Conservation (phyloP, 768 basidiomycete species). For the Hericium coralloides region DNA sequence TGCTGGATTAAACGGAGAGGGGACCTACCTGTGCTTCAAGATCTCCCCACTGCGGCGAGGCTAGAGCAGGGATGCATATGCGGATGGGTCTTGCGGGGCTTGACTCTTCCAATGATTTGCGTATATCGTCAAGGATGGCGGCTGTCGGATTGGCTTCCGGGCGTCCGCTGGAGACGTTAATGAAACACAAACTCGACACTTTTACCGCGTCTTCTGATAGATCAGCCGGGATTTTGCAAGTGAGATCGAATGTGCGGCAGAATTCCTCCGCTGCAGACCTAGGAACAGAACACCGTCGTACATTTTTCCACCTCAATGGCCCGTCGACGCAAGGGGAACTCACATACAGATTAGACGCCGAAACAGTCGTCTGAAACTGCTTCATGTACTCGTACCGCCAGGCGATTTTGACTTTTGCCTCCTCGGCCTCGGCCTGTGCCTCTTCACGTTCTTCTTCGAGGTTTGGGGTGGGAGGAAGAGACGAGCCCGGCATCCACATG, state of each 20-base stretch:
- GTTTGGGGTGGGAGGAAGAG: conserved; percentile 16
- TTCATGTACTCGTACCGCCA: conserved; percentile 97
- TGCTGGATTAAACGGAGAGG: neutral
- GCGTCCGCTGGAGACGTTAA: neutral
- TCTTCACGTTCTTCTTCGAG: conserved; percentile 32
- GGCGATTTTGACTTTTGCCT: conserved; percentile 82
- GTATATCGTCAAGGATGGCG: conserved; percentile 27
- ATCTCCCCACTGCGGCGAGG: conserved; percentile 60
- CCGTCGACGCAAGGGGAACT: conserved; percentile 12
- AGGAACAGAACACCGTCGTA: conserved; percentile 5
- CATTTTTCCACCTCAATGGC: conserved; percentile 1
- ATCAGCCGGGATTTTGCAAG: conserved; percentile 42
- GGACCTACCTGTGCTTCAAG: conserved; percentile 40
- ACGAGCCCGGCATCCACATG: conserved; percentile 63
- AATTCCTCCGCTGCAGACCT: conserved; percentile 37
- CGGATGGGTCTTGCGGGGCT: conserved; percentile 10
- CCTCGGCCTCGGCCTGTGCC: conserved; percentile 26
- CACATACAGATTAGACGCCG: conserved; percentile 39
- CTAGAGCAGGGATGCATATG: conserved; percentile 13
- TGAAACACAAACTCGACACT: neutral
- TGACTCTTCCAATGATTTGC: conserved; percentile 13
- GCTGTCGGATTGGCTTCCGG: neutral
- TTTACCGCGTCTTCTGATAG: neutral
- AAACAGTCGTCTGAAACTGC: conserved; percentile 81
- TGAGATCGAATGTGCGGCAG: conserved; percentile 68